Evolutionary conservation across 2,329 filamentous ascomycete genomes (phyloP).

Genomic region (Teratosphaeria viscida): DNA sequence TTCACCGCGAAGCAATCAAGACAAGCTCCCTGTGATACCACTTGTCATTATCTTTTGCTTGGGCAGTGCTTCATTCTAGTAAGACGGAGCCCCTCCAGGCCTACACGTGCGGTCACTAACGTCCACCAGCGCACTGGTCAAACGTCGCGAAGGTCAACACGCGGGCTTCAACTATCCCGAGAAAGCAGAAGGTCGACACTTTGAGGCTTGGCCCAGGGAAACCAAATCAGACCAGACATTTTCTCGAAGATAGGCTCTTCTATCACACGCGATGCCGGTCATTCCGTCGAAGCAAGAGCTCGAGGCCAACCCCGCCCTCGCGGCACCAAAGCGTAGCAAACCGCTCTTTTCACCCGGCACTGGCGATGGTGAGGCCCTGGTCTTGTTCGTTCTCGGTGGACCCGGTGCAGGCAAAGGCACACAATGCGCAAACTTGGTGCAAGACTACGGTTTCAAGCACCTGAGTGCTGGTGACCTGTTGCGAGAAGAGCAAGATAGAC

Average conservation of each 20-base stretch:
- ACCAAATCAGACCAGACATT: constrained; percentile 7
- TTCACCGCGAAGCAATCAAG: constrained; percentile 1
- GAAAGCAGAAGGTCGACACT: constrained; percentile 18
- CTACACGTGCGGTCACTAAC: not conserved
- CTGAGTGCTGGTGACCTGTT: constrained; percentile 88
- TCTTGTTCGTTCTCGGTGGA: constrained; percentile 91
- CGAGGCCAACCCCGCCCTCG: constrained; percentile 26
- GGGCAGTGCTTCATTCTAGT: constrained; percentile 37
- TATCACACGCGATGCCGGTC: constrained; percentile 25
- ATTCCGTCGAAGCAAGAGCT: constrained; percentile 19
- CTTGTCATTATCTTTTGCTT: constrained; percentile 37
- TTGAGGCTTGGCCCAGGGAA: constrained; percentile 20
- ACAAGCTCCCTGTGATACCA: constrained; percentile 35
- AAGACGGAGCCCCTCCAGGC: not conserved
- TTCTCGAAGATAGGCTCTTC: constrained; percentile 5
- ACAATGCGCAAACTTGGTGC: constrained; percentile 80
- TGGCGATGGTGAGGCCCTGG: constrained; percentile 56
- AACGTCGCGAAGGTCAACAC: constrained; percentile 31
- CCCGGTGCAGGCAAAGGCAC: constrained; percentile 95
- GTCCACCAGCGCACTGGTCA: constrained; percentile 27
- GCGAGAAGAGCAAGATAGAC: constrained; percentile 82
- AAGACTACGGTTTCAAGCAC: constrained; percentile 83
- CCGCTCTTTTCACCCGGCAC: constrained; percentile 59
- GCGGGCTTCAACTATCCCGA: constrained; percentile 21
- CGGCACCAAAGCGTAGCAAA: constrained; percentile 44